A percentile compares a stretch with the other conserved stretches of the same genome.
Conservation (phyloP, 768 basidiomycete species). For the Clitopilus hobsonii region DNA sequence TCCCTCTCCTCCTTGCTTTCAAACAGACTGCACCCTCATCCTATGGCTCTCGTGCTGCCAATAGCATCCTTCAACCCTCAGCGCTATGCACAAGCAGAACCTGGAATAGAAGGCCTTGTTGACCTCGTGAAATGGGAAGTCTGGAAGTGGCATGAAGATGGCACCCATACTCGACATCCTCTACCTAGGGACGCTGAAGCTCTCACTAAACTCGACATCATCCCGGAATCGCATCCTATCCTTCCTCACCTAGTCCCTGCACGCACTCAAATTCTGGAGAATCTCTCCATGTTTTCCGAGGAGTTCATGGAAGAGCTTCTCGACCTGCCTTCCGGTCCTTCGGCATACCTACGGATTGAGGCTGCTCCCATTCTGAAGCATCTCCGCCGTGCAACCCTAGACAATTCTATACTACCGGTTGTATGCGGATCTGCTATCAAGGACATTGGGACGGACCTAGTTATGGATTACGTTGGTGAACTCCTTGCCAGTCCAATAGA, state of each 20-base stretch:
- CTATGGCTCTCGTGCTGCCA: conserved; percentile 66
- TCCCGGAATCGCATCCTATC: conserved; percentile 64
- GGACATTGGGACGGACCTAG: conserved; percentile 74
- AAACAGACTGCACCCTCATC: conserved; percentile 74
- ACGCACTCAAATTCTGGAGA: conserved; percentile 68
- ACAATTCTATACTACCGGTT: conserved; percentile 68
- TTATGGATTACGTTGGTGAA: conserved; percentile 80
- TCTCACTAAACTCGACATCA: conserved; percentile 33
- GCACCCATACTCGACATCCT: conserved; percentile 33
- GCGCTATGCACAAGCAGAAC: conserved; percentile 69
- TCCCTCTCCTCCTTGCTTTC: conserved; percentile 69
- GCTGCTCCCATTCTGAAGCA: conserved; percentile 49
- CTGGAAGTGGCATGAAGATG: conserved; percentile 66
- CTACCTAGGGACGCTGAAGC: conserved; percentile 50
- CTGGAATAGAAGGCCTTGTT: conserved; percentile 80
- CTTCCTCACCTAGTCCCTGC: conserved; percentile 62
- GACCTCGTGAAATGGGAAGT: conserved; percentile 83
- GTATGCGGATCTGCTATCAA: conserved; percentile 80
- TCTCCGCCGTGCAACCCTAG: conserved; percentile 64
- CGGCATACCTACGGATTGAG: conserved; percentile 62
- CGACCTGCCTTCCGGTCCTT: conserved; percentile 46
- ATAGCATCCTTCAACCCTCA: conserved; percentile 69
- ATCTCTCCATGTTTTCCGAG: conserved; percentile 76
- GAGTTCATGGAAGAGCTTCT: conserved; percentile 74
- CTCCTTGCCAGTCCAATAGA: conserved; percentile 77